Evolutionary conservation across 2,329 filamentous ascomycete genomes (phyloP).

Genomic region (Aschersonia sp.): DNA sequence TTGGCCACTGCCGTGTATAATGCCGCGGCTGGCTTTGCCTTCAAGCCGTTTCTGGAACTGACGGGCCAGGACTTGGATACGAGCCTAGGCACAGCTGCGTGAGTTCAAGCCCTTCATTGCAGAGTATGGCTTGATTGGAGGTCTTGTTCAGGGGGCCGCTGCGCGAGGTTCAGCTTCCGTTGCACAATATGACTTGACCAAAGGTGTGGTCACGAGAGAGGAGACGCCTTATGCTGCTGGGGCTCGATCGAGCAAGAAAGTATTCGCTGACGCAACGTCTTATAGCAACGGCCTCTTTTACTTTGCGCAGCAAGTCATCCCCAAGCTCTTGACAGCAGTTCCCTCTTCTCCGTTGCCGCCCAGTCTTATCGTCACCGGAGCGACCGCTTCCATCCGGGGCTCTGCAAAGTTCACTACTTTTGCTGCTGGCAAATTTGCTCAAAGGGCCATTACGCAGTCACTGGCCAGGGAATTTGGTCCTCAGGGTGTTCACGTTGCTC

Average conservation of each 20-base stretch:
- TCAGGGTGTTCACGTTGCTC: constrained; percentile 68
- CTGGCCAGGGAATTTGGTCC: constrained; percentile 76
- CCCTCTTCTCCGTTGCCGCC: constrained; percentile 47
- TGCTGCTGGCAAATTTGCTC: constrained; percentile 66
- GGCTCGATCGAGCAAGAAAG: not conserved
- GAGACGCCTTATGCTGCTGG: not conserved
- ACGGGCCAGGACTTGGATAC: no score
- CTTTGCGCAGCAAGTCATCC: constrained; percentile 60
- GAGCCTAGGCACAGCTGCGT: no score
- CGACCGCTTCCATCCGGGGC: constrained; percentile 66
- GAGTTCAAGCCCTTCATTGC: no score
- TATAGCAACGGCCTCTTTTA: constrained; percentile 53
- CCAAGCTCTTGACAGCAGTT: constrained; percentile 52
- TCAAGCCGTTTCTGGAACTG: no score
- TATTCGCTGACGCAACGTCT: no score
- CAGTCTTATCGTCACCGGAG: constrained; percentile 73
- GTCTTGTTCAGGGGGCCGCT: no score
- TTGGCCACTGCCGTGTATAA: no score
- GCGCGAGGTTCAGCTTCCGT: no score
- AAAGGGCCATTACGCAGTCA: constrained; percentile 59
- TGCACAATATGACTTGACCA: no score
- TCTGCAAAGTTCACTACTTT: constrained; percentile 57
- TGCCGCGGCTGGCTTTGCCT: no score
- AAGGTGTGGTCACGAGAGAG: no score
- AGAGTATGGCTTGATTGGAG: no score